These are phyloP conservation scores for Phytophthora aleatoria DNA, from an alignment of 352 stramenopile genomes.

Conservation along the genomic window DNA sequence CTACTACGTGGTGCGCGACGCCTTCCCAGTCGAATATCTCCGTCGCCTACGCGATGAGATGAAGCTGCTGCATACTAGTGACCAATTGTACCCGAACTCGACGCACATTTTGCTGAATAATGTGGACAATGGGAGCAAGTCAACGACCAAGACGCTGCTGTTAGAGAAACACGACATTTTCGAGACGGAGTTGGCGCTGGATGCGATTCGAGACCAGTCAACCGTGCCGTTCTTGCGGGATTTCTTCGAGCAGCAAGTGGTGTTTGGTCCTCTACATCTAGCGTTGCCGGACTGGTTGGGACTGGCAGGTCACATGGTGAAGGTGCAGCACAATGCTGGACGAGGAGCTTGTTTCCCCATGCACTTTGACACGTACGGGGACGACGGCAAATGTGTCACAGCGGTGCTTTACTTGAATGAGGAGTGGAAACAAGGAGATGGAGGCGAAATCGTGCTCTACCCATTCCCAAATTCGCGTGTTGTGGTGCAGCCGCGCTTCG, in stretches of 20 bases:
- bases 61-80: conserved; percentile 32
- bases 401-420: conserved; percentile 88
- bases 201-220: conserved; percentile 28
- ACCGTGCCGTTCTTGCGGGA: conserved; percentile 50
- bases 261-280: conserved; percentile 48
- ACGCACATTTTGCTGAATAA: conserved; percentile 72
- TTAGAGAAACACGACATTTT: conserved; percentile 82
- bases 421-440: conserved; percentile 66
- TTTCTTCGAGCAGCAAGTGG: conserved; percentile 65
- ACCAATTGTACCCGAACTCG: conserved; percentile 76
- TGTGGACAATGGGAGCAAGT: not conserved
- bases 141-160: conserved; percentile 45
- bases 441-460: conserved; percentile 83
- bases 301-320: conserved; percentile 64
- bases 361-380: conserved; percentile 87
- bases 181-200: conserved; percentile 78
- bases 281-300: conserved; percentile 48
- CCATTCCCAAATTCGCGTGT: conserved; percentile 70
- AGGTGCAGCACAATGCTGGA: conserved; percentile 84
- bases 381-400: conserved; percentile 84
- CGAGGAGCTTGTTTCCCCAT: conserved; percentile 82
- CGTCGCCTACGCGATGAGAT: conserved; percentile 62
- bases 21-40: conserved; percentile 55
- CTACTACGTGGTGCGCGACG: conserved; percentile 55
- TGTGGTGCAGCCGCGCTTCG: conserved; percentile 57